Conservation (phyloP, 805 yeast species). For the Candida boleticola region DNA sequence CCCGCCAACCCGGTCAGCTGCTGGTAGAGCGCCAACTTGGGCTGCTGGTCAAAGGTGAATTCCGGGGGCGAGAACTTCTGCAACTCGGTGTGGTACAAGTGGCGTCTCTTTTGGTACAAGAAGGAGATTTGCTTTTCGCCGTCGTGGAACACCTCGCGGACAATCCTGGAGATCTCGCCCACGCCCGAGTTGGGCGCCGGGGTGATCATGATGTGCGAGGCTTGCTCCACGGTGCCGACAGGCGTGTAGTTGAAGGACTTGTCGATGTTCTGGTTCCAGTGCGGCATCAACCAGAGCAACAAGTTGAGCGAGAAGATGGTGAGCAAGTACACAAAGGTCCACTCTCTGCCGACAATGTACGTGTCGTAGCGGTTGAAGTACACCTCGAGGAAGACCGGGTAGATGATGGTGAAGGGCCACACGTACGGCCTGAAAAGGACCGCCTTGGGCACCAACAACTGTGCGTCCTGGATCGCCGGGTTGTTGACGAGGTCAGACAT, state of each 20-base stretch:
- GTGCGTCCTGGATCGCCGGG: conserved; percentile 68
- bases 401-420: conserved; percentile 75
- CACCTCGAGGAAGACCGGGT: conserved; percentile 68
- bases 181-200: conserved; percentile 87
- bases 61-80: conserved; percentile 75
- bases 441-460: conserved; percentile 70
- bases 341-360: conserved; percentile 85
- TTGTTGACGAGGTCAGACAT: conserved; percentile 59
- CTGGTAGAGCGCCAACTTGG: conserved; percentile 59
- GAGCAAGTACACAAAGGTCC: conserved; percentile 90
- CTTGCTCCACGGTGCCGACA: conserved; percentile 55
- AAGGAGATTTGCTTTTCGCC: conserved; percentile 68
- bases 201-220: conserved; percentile 68
- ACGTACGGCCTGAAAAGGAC: conserved; percentile 67
- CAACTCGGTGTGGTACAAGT: conserved; percentile 57
- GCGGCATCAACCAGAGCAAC: conserved; percentile 84
- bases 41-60: conserved; percentile 63
- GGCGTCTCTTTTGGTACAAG: conserved; percentile 88
- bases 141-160: conserved; percentile 50
- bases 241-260: conserved; percentile 64
- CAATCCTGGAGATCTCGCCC: conserved; percentile 71
- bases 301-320: conserved; percentile 70
- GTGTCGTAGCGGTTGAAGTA: conserved; percentile 70
- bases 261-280: conserved; percentile 79
- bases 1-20: conserved; percentile 53